A percentile compares a stretch with the other conserved stretches of the same genome.
Evolutionary conservation across 306 rosid species (phyloP).

Genomic region (Adenanthera pavonina): DNA sequence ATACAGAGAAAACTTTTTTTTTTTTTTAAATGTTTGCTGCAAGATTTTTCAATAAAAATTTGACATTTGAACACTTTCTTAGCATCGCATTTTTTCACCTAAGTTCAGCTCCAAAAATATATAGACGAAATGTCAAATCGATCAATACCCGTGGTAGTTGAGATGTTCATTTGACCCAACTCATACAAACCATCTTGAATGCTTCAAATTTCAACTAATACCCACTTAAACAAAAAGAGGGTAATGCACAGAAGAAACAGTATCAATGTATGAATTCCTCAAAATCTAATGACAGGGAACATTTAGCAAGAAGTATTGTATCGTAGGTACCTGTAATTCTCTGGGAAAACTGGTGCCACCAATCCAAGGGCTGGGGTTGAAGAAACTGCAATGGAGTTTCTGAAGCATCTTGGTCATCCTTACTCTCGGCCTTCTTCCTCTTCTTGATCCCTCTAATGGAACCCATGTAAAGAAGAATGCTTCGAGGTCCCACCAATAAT

Average conservation of each 20-base stretch:
- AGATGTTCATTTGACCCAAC: conserved; percentile 40
- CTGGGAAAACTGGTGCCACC: conserved; percentile 84
- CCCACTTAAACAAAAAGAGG: conserved; percentile 30
- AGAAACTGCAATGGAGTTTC: conserved; percentile 54
- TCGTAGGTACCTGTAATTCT: conserved; percentile 70
- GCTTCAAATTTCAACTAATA: conserved; percentile 32
- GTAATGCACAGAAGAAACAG: conserved; percentile 19
- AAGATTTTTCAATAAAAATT: neutral
- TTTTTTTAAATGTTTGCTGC: neutral
- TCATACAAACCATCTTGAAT: conserved; percentile 38
- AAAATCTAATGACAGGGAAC: conserved; percentile 11
- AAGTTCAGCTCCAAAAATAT: neutral
- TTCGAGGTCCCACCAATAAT: conserved; percentile 40
- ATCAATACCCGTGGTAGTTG: conserved; percentile 20
- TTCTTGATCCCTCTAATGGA: conserved; percentile 84
- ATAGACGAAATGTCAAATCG: neutral
- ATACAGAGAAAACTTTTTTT: neutral
- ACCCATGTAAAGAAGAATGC: conserved; percentile 59
- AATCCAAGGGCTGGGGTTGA: conserved; percentile 63
- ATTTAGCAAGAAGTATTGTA: conserved; percentile 3
- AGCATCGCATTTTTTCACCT: neutral
- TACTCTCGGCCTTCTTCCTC: conserved; percentile 70
- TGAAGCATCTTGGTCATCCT: conserved; percentile 63
- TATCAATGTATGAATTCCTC: conserved; percentile 39
- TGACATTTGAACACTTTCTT: neutral